phyloP scores from a whole-genome alignment of 75 land plant species.

The Chamaecyparis obtusa region DNA sequence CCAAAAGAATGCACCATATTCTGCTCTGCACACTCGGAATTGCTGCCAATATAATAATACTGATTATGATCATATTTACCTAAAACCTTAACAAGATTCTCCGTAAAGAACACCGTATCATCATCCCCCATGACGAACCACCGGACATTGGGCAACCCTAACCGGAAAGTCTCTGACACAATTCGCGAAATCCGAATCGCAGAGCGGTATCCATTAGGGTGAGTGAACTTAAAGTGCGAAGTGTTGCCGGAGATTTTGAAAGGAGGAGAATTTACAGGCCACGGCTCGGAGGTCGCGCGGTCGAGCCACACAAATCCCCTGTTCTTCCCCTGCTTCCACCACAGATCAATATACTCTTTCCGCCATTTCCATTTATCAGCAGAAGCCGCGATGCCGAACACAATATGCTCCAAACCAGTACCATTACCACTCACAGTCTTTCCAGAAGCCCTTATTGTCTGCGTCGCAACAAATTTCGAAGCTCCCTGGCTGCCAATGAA shows the following conservation, averaged over 20 bases:
- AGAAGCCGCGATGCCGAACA: conserved; percentile 70
- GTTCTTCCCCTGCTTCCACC: conserved; percentile 63
- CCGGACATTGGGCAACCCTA: conserved; percentile 43
- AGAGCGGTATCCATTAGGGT: conserved; percentile 46
- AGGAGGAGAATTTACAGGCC: conserved; percentile 20
- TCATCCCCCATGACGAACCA: conserved; percentile 83
- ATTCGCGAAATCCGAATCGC: conserved; percentile 62
- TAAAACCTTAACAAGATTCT: conserved; percentile 52
- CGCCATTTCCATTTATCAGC: conserved; percentile 45
- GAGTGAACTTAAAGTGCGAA: conserved; percentile 40
- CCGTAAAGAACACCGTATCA: conserved; percentile 67
- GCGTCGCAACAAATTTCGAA: neutral
- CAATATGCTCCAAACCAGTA: conserved; percentile 45
- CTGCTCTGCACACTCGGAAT: conserved; percentile 61
- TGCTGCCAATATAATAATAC: conserved; percentile 59
- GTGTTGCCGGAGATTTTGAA: conserved; percentile 44
- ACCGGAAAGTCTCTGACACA: conserved; percentile 22
- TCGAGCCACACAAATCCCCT: conserved; percentile 78
- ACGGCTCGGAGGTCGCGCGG: conserved; percentile 16
- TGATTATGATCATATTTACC: conserved; percentile 56
- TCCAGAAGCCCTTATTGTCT: neutral
- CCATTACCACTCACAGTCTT: neutral
- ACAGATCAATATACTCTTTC: conserved; percentile 48
- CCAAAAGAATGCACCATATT: conserved; percentile 52
- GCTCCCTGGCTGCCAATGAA: neutral